Evolutionary conservation across 1,284 basidiomycete species (phyloP).

Genomic region (Ganoderma leucocontextum): DNA sequence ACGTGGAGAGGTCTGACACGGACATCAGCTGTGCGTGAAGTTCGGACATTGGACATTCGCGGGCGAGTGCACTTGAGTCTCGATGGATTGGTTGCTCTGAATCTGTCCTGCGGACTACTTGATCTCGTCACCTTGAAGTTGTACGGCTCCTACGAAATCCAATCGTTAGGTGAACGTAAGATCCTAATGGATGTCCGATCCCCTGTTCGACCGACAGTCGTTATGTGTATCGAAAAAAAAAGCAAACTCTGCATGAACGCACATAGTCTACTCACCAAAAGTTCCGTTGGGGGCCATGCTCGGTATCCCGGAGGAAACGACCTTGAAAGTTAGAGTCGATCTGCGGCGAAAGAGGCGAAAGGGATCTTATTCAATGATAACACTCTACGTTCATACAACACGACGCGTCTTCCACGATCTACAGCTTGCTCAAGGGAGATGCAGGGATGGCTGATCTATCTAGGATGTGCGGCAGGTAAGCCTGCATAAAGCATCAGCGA

Average conservation of each 20-base stretch:
- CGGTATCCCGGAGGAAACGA: no score
- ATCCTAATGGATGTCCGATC: not conserved
- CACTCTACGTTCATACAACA: not conserved
- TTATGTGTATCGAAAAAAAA: not conserved
- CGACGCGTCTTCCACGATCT: not conserved
- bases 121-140: not conserved
- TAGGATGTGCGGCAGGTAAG: not conserved
- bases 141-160: not conserved
- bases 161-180: not conserved
- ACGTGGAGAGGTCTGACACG: not conserved
- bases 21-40: not conserved
- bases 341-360: no score
- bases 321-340: no score
- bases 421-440: constrained; percentile 1
- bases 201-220: not conserved
- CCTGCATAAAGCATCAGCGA: not conserved
- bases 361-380: not conserved
- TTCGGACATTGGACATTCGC: constrained; percentile 1
- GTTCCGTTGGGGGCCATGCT: no score
- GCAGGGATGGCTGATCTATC: constrained; percentile 3
- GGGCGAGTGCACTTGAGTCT: constrained; percentile 1
- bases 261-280: no score
- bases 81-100: not conserved
- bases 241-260: not conserved
- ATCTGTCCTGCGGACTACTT: not conserved